phyloP scores from a whole-genome alignment of 2,329 filamentous ascomycete genomes.

The Neofusicoccum laricinum region DNA sequence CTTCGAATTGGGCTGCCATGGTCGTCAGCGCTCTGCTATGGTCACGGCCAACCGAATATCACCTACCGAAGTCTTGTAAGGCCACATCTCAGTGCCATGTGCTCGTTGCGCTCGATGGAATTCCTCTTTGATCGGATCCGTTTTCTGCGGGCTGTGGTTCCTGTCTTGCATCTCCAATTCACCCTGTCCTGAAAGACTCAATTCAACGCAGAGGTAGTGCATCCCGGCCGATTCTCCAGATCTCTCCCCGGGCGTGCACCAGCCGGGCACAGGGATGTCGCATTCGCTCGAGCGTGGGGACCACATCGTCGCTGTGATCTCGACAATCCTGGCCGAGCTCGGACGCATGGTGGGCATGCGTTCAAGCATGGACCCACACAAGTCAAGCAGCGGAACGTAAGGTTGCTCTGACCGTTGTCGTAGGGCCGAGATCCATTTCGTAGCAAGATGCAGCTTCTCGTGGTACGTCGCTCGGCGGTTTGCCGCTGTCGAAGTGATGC shows the following conservation, averaged over 20 bases:
- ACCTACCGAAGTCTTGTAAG: not conserved
- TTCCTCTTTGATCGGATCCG: not conserved
- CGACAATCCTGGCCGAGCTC: not conserved
- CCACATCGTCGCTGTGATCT: not conserved
- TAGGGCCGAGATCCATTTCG: not conserved
- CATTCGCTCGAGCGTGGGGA: not conserved
- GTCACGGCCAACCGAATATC: not conserved
- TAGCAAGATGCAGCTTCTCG: not conserved
- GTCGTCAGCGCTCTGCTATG: not conserved
- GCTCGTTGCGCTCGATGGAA: not conserved
- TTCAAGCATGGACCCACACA: not conserved
- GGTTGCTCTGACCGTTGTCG: not conserved
- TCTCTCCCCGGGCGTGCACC: not conserved
- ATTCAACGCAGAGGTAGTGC: not conserved
- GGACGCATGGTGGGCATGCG: not conserved
- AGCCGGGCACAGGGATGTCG: too few relatives aligned
- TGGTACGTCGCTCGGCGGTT: not conserved
- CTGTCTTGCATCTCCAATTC: not conserved
- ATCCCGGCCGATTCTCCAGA: not conserved
- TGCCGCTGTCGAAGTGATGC: not conserved
- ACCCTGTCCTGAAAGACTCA: not conserved
- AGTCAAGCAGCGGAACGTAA: not conserved
- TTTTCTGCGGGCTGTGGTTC: not conserved
- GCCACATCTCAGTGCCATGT: not conserved
- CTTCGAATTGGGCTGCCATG: not conserved